Conservation (phyloP, 2,329 filamentous ascomycete species). For the Colletotrichum trifolii region DNA sequence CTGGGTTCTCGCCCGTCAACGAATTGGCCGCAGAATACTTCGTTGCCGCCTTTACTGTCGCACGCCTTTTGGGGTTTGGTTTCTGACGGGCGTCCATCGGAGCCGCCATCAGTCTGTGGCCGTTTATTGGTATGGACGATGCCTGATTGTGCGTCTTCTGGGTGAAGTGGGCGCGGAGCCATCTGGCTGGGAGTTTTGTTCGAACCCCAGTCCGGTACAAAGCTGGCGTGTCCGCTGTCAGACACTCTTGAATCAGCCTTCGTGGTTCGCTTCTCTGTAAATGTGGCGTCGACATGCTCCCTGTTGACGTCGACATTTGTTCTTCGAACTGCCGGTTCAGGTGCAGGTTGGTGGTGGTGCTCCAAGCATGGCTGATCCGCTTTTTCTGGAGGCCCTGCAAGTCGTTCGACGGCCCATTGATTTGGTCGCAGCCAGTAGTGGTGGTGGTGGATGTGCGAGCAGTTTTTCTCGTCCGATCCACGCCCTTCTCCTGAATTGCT, state of each 20-base stretch:
- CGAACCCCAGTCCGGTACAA: no score
- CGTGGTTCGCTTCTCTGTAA: no score
- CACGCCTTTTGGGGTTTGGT: constrained; percentile 9
- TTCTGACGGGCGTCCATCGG: not conserved
- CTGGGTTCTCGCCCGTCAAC: not conserved
- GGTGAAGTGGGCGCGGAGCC: no score
- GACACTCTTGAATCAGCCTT: no score
- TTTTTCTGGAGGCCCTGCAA: constrained; percentile 3
- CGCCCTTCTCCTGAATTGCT: not conserved
- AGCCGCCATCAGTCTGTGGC: no score
- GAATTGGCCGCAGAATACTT: constrained; percentile 22
- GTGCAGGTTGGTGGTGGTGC: constrained; percentile 20
- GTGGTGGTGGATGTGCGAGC: constrained; percentile 70
- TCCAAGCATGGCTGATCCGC: constrained; percentile 20
- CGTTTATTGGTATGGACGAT: no score
- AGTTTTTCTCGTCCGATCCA: constrained; percentile 46
- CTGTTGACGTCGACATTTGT: constrained; percentile 31
- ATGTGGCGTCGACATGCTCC: not conserved
- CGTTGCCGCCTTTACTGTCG: constrained; percentile 21
- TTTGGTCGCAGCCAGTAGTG: constrained; percentile 66
- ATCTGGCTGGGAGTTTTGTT: no score
- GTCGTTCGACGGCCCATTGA: constrained; percentile 12
- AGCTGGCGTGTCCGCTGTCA: no score
- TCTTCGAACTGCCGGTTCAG: constrained; percentile 9
- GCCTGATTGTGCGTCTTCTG: no score